Evolutionary conservation across 768 basidiomycete species (phyloP), one percentile per base, ranked within the genome.

Genomic region (Suillus ampliporus): DNA sequence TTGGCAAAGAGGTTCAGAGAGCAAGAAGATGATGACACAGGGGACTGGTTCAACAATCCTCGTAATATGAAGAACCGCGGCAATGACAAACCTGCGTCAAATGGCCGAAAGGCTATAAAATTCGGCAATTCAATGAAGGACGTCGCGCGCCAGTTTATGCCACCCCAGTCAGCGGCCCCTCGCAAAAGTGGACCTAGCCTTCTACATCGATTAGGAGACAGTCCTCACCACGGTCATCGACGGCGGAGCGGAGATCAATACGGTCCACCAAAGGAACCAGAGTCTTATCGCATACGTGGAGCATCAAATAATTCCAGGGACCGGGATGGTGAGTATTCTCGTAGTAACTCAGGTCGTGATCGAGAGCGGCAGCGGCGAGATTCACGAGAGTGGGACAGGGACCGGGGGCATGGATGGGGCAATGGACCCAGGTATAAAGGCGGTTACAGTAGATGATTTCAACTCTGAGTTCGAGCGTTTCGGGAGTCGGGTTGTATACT

Each of bases 401-500:
- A 71, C 41, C 51, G 68, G 35, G 69, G 66, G 34, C 57, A 74
- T 6, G 71, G 61, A 41, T 68, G 62, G 52, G 64, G 61, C 4
- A 67, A 68, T 11, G 66, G 81, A 17, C 84, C 86, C 61, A 80
- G 84, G 46, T 87, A 86, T 69, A 82, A 62, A 67, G 86, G 86
- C 53, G 78, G 76, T 57, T 80, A 79, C 52, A 62, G 66, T 68
- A 75, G 74, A 68, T 78, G 65, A 66, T 50, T 38, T 11, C 35
- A 56, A 56, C 23, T 15, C 28, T 47, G 47, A 50, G 23, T 28
- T 51, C 11, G 50, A n/a, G 93, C 2, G 64, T 91, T 92, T 35
- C 94, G 79, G 0, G 89, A 84, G 72, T 94, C 95, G 0, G 93
- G 88, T 57, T 88, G 78, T 6, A 92, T 84, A 11, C 86, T 84